Conservation (phyloP, 148 eudicot species). For the Limonium bicolor region DNA sequence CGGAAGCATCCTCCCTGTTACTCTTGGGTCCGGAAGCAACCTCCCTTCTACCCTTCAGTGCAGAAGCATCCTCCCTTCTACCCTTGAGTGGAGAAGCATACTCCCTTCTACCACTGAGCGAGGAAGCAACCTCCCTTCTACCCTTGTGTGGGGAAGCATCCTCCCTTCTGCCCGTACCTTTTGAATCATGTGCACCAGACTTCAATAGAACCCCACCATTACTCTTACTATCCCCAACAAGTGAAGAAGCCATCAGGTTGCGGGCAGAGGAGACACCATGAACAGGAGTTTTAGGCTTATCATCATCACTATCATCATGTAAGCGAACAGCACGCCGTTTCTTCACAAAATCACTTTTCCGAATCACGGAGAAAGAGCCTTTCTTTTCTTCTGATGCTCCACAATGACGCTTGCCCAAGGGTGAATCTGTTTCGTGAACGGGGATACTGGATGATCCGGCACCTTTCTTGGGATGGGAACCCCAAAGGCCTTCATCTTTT, state of each 20-base stretch:
- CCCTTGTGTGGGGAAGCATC: too few species aligned
- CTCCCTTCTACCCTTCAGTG: too few species aligned
- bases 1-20: too few species aligned
- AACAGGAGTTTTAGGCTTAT: constrained; percentile 69
- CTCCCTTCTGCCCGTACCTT: constrained; percentile 12
- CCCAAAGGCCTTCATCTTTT: constrained; percentile 15
- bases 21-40: too few species aligned
- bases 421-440: constrained; percentile 36
- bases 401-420: constrained; percentile 35
- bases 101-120: too few species aligned
- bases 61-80: too few species aligned
- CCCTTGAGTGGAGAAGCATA: too few species aligned
- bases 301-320: constrained; percentile 53
- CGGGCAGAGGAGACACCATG: constrained; percentile 39
- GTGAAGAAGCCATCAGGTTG: constrained; percentile 20
- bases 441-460: constrained; percentile 10
- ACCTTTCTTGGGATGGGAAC: constrained; percentile 11
- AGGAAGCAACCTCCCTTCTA: too few species aligned
- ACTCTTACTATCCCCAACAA: constrained; percentile 11
- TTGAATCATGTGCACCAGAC: constrained; percentile 15
- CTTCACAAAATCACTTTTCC: constrained; percentile 17
- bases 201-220: constrained; percentile 8
- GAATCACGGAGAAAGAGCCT: constrained; percentile 8
- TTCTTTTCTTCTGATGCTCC: constrained; percentile 18
- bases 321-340: constrained; percentile 77